These are phyloP conservation scores for Fragosphaeria purpurea DNA, from an alignment of 2,329 filamentous ascomycete species.

Conservation along the genomic window DNA sequence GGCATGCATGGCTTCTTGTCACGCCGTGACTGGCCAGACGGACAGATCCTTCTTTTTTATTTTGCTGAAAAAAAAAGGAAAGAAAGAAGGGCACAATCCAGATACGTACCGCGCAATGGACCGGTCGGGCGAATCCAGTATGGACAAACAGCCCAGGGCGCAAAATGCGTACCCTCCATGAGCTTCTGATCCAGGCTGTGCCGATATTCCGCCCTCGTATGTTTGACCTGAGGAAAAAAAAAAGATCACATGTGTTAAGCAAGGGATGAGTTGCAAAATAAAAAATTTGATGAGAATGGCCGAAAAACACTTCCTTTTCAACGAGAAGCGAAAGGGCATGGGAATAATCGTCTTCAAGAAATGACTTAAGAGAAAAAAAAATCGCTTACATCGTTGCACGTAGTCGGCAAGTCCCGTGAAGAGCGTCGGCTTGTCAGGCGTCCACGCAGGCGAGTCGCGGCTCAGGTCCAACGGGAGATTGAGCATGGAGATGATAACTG, in stretches of 20 bases:
- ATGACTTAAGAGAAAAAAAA: not conserved
- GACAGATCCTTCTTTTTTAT: not conserved
- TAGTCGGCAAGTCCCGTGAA: conserved; percentile 68
- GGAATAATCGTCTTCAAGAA: not conserved
- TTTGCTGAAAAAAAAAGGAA: conserved; percentile 9
- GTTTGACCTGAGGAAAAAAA: conserved; percentile 57
- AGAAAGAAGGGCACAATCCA: not conserved
- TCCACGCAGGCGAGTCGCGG: conserved; percentile 56
- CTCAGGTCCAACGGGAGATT: conserved; percentile 71
- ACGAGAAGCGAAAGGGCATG: no score
- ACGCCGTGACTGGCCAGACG: conserved; percentile 24
- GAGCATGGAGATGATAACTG: conserved; percentile 73
- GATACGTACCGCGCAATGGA: conserved; percentile 57
- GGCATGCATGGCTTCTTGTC: conserved; percentile 27
- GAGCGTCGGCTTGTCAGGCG: conserved; percentile 52
- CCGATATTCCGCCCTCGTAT: conserved; percentile 88
- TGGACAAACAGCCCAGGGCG: conserved; percentile 77
- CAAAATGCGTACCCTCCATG: conserved; percentile 97
- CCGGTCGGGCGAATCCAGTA: conserved; percentile 68
- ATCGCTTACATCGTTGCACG: conserved; percentile 63
- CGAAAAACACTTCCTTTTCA: no score
- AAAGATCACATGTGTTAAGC: not conserved
- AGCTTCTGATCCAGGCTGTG: conserved; percentile 76
- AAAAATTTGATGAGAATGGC: not conserved
- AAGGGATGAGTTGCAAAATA: not conserved